Evolutionary conservation across 805 yeast genomes (phyloP), one percentile per base, ranked within the genome.

Genomic region (Yarrowia alimentaria): DNA sequence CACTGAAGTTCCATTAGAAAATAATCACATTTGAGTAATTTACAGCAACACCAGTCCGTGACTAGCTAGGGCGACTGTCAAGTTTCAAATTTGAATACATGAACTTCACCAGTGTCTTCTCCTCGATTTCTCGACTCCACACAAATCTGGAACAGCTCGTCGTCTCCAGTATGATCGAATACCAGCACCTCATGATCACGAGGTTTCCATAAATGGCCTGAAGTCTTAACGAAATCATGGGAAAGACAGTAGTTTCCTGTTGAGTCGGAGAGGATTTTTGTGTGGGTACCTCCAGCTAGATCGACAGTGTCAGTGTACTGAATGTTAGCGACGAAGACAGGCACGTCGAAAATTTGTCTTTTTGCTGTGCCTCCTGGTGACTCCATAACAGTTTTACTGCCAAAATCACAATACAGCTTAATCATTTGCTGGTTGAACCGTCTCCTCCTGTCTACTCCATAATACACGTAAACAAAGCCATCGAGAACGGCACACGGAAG

Each of bases 231-330:
- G 25, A 24, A 37, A 21, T 24, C 43, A 19, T 37, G 43, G 8
- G 43, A 37, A 12, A 37, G 8, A 6, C 43, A 37, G 17, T 24
- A 37, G 5, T 16, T 5, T 11, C 43, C 30, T 9, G 30, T 24
- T 17, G 21, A 6, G 7, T 37, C 43, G 6, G 30, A 17, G 18
- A 37, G 14, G n/a, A 37, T 37, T 26, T 37, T 37, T n/a, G 43
- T 37, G 30, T 37, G 43, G 6, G 43, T 37, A 20, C 43, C 43
- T 17, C 43, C 43, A 12, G 43, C 43, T n/a, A 37, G n/a, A 9
- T 37, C 43, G 12, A 37, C 43, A 3, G 43, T 24, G 11, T 37
- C 43, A 20, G 43, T 37, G 5, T 37, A 37, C 43, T 37, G 43
- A 8, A 37, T 37, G 13, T 22, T 24, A 7, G 43, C 29, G 21